A percentile compares a stretch with the other conserved stretches of the same genome.
Evolutionary conservation across 768 basidiomycete genomes (phyloP).

Genomic region (Tubosaeta brunneosetosa): DNA sequence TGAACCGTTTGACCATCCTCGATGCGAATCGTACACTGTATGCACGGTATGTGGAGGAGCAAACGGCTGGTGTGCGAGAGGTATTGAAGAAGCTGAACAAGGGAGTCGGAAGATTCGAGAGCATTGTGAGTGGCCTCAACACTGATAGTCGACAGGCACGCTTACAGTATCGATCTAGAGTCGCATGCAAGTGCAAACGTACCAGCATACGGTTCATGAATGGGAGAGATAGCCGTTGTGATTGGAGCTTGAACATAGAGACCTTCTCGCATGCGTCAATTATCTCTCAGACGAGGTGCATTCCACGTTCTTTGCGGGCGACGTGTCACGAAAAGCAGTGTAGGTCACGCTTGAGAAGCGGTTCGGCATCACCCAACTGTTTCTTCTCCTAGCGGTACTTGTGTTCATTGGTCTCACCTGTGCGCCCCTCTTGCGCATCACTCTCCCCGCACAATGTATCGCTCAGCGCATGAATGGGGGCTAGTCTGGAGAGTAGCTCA

Average conservation of each 20-base stretch:
- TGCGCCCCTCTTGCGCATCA: constrained; percentile 38
- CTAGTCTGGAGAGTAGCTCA: constrained; percentile 56
- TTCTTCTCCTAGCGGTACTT: constrained; percentile 76
- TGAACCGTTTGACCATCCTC: constrained; percentile 82
- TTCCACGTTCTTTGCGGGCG: not conserved
- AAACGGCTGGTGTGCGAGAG: constrained; percentile 69
- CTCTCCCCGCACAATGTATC: constrained; percentile 5
- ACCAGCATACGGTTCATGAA: constrained; percentile 59
- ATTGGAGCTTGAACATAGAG: constrained; percentile 66
- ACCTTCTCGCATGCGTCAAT: constrained; percentile 65
- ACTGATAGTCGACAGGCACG: not conserved
- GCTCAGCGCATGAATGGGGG: constrained; percentile 51
- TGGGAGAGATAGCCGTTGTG: constrained; percentile 64
- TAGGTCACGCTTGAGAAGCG: constrained; percentile 87
- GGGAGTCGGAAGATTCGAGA: constrained; percentile 74
- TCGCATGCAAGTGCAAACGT: constrained; percentile 63
- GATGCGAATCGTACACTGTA: constrained; percentile 87
- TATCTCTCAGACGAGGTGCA: constrained; percentile 76
- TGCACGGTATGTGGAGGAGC: constrained; percentile 84
- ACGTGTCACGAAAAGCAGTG: not conserved
- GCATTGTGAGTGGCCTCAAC: constrained; percentile 50
- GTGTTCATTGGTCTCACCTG: constrained; percentile 85
- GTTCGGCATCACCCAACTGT: constrained; percentile 82
- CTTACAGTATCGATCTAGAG: constrained; percentile 37
- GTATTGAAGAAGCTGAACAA: constrained; percentile 70